These are phyloP conservation scores for Escallonia herrerae DNA, from an alignment of 129 eudicot species.

Conservation along the genomic window DNA sequence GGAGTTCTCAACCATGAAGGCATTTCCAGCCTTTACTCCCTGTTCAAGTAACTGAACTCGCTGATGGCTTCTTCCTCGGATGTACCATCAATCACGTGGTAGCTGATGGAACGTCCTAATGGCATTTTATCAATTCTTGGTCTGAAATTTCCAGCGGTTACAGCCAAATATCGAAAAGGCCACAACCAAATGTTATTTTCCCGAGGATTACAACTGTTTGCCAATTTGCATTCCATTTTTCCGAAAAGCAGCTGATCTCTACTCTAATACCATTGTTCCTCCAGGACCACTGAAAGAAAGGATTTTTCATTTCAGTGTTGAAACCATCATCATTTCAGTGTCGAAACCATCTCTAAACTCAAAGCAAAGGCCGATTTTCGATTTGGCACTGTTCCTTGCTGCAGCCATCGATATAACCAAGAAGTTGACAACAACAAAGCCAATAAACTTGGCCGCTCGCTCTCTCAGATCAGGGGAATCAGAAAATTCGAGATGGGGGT, in stretches of 20 bases:
- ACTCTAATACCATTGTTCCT: neutral
- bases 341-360: no score
- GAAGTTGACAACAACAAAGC: no score
- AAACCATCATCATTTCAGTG: no score
- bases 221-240: no score
- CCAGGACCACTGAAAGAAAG: neutral
- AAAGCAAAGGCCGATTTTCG: no score
- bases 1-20: neutral
- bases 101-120: conserved; percentile 2
- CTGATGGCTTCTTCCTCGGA: conserved; percentile 9
- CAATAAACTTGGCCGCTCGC: no score
- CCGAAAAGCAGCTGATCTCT: no score
- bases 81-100: conserved; percentile 8
- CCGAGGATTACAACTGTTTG: neutral
- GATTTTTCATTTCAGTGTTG: neutral
- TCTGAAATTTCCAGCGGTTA: conserved; percentile 7
- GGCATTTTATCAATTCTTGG: conserved; percentile 12
- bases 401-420: no score
- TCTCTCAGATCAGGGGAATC: no score
- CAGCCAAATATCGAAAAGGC: neutral
- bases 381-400: no score
- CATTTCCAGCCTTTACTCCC: conserved; percentile 9
- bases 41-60: conserved; percentile 13
- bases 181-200: neutral
- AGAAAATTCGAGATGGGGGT: no score